These are phyloP conservation scores for Pochonia chlamydosporia DNA, from an alignment of 2,329 filamentous ascomycete genomes.

Conservation along the genomic window DNA sequence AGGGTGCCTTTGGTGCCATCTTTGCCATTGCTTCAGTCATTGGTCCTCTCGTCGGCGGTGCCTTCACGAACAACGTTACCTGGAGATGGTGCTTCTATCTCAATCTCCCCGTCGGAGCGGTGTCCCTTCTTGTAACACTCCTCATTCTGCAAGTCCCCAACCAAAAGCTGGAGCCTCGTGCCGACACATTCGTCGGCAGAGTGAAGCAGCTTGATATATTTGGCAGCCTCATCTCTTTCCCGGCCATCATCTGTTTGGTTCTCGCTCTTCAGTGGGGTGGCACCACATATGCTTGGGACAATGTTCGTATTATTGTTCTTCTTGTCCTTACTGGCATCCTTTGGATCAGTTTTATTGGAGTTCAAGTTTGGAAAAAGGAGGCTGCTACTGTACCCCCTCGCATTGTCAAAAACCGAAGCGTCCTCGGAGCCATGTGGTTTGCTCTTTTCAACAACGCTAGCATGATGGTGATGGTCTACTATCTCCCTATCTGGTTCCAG, in stretches of 20 bases:
- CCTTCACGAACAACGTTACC: constrained; percentile 17
- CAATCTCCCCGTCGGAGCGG: constrained; percentile 26
- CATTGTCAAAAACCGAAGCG: constrained; percentile 32
- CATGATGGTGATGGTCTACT: constrained; percentile 28
- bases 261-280: constrained; percentile 43
- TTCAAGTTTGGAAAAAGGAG: constrained; percentile 26
- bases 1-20: constrained; percentile 29
- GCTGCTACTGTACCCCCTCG: constrained; percentile 33
- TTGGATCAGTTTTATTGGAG: constrained; percentile 31
- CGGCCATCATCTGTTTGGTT: constrained; percentile 38
- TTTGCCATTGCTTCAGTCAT: constrained; percentile 30
- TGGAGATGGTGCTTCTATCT: constrained; percentile 32
- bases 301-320: constrained; percentile 35
- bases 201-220: too few relatives aligned
- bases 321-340: constrained; percentile 33
- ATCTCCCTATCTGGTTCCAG: constrained; percentile 45
- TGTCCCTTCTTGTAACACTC: constrained; percentile 18
- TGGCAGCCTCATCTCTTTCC: constrained; percentile 20
- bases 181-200: too few relatives aligned
- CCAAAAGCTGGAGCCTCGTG: too few relatives aligned
- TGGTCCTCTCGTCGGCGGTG: constrained; percentile 19
- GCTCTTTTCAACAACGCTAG: constrained; percentile 17
- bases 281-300: constrained; percentile 31
- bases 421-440: constrained; percentile 27
- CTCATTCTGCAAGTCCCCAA: too few relatives aligned